Percentiles rank a stretch among this genome's conserved stretches.
Evolutionary conservation across 331 rosid genomes (phyloP).

Genomic region (Saraca asoca): DNA sequence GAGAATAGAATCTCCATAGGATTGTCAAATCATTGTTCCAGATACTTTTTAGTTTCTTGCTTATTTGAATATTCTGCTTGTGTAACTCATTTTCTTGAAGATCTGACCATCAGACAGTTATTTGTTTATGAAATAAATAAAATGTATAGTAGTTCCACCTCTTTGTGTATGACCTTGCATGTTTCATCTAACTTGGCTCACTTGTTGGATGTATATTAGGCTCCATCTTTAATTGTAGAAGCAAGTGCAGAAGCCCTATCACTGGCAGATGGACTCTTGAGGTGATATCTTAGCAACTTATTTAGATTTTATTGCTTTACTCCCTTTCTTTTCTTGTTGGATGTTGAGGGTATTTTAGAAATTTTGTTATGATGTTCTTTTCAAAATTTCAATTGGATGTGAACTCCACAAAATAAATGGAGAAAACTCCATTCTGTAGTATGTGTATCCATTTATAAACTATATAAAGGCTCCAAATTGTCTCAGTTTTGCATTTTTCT

Average conservation of each 20-base stretch:
- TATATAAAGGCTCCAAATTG: conserved; percentile 6
- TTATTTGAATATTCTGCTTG: conserved; percentile 28
- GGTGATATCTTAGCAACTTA: conserved; percentile 51
- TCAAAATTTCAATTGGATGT: conserved; percentile 24
- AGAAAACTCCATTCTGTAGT: conserved; percentile 13
- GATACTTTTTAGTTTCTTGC: conserved; percentile 21
- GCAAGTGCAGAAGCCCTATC: conserved; percentile 85
- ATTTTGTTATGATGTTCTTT: conserved; percentile 25
- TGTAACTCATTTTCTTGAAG: conserved; percentile 20
- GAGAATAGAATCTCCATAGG: conserved; percentile 19
- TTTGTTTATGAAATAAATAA: conserved; percentile 16
- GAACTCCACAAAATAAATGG: background rate
- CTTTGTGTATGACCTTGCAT: conserved; percentile 11
- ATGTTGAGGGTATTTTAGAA: conserved; percentile 12
- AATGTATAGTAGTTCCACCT: conserved; percentile 13
- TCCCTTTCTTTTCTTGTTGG: conserved; percentile 25
- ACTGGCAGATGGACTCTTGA: conserved; percentile 79
- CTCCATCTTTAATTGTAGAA: conserved; percentile 85
- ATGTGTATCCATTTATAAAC: conserved; percentile 19
- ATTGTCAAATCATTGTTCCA: conserved; percentile 26
- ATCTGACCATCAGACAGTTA: background rate
- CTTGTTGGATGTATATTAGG: conserved; percentile 56
- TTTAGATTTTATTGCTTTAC: conserved; percentile 7
- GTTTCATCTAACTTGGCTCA: conserved; percentile 34
- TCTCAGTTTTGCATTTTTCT: conserved; percentile 23